A percentile compares a stretch with the other conserved stretches of the same genome.
phyloP scores from a whole-genome alignment of 306 rosid genomes.

The Casuarina glauca region DNA sequence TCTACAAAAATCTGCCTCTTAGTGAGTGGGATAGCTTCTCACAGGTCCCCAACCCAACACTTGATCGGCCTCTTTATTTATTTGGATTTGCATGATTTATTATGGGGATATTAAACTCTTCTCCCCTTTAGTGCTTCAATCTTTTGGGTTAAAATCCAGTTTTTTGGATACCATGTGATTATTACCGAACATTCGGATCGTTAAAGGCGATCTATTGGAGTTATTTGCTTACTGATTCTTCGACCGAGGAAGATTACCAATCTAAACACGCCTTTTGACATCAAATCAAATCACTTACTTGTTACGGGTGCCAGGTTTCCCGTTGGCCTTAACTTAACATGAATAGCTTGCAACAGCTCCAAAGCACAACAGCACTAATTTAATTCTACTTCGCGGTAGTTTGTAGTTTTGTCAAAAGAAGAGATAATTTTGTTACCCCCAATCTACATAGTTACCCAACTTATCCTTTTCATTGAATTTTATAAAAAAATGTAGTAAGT shows the following conservation, averaged over 20 bases:
- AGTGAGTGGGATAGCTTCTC: slow-evolving; percentile 31
- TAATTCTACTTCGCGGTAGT: too few species aligned
- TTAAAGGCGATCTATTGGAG: slow-evolving; percentile 19
- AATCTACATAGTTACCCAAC: too few species aligned
- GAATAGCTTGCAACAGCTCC: too few species aligned
- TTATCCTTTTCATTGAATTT: too few species aligned
- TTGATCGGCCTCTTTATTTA: slow-evolving; percentile 26
- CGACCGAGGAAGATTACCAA: not conserved
- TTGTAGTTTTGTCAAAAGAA: too few species aligned
- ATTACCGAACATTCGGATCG: slow-evolving; percentile 31
- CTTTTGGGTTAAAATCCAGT: not conserved
- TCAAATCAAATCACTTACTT: too few species aligned
- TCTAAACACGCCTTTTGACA: not conserved
- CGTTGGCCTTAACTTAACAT: too few species aligned
- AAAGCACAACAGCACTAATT: too few species aligned
- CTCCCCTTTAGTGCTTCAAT: slow-evolving; percentile 4
- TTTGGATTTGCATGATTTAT: slow-evolving; percentile 10
- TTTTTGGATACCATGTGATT: not conserved
- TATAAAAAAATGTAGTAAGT: too few species aligned
- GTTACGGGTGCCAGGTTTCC: too few species aligned
- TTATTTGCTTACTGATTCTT: slow-evolving; percentile 15
- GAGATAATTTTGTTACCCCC: too few species aligned
- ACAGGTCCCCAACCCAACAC: slow-evolving; percentile 11
- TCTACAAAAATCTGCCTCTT: slow-evolving; percentile 22
- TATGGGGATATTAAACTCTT: not conserved